Evolutionary conservation across 345 rosid species (phyloP), one percentile per base, ranked within the genome.

Genomic region (Alliaria petiolata): DNA sequence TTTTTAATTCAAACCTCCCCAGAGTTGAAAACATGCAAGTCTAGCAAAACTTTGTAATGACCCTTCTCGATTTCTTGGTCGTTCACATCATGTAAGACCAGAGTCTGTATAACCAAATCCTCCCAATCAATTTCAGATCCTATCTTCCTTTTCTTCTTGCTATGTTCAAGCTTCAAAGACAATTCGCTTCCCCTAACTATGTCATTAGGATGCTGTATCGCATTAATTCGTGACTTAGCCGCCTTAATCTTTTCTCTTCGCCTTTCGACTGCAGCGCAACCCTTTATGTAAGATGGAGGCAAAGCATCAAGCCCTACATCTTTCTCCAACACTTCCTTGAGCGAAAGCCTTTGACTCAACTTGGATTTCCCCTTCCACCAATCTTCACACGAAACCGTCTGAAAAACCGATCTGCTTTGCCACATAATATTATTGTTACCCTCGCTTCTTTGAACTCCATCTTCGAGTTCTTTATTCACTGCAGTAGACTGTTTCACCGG

Each of bases 351-450:
- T 76, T 85, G 85, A 74, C 96, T 84, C 76, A 91, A 64, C 46
- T 71, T 78, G 0, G 92, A 91, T 67, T 83, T 85, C 33, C 96
- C 98, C 54, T 67, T 80, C 98, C 98, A 91, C 95, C 96, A 91
- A 58, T 85, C 87, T 53, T 53, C 69, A 62, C 71, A 78, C 2
- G 74, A 20, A 19, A 45, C 7, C 59, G 75, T 38, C 14, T 58
- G 45, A 64, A 72, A 58, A n/a, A 20, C 7, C 5, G 67, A 45
- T 43, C 57, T 36, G 42, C 7, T 55, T n/a, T n/a, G n/a, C n/a
- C n/a, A n/a, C n/a, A n/a, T 55, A 63, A 50, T 51, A 7, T 17
- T 26, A 16, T 17, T 22, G n/a, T n/a, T n/a, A n/a, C n/a, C n/a
- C n/a, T n/a, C n/a, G n/a, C n/a, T 74, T 39, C 17, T 46, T 15